phyloP scores from a whole-genome alignment of 108 stramenopile genomes.

The Skeletonema costatum region DNA sequence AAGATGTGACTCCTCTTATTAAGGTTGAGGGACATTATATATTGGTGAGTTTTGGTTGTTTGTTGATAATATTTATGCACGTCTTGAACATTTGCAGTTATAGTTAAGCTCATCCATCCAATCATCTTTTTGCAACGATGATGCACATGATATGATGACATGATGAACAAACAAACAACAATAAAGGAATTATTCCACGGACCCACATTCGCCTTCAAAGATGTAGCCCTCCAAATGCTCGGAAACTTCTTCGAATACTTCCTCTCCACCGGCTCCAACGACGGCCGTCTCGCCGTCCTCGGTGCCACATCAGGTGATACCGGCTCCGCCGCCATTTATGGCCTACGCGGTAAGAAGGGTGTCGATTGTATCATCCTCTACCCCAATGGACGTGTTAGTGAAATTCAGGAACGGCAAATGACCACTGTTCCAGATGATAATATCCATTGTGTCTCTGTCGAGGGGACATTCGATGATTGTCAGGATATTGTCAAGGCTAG shows the following conservation, averaged over 20 bases:
- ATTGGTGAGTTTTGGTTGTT: slow-evolving; percentile 62
- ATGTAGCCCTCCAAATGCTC: slow-evolving; percentile 98
- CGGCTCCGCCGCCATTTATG: slow-evolving; percentile 97
- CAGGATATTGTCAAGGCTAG: slow-evolving; percentile 98
- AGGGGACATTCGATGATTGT: slow-evolving; percentile 97
- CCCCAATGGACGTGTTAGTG: slow-evolving; percentile 92
- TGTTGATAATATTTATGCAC: slow-evolving; percentile 5
- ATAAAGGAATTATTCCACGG: slow-evolving; percentile 97
- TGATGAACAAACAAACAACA: slow-evolving; percentile 4
- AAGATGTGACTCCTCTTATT: slow-evolving; percentile 92
- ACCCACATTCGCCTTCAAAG: slow-evolving; percentile 99
- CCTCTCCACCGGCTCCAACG: slow-evolving; percentile 87
- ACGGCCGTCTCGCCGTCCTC: slow-evolving; percentile 89
- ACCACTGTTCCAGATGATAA: slow-evolving; percentile 95
- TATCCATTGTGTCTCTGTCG: slow-evolving; percentile 94
- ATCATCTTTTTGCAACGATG: neutral
- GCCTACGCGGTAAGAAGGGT: slow-evolving; percentile 96
- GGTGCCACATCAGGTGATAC: slow-evolving; percentile 97
- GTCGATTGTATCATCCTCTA: slow-evolving; percentile 97
- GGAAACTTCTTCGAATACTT: slow-evolving; percentile 99
- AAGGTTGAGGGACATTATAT: slow-evolving; percentile 77
- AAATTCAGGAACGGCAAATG: slow-evolving; percentile 99
- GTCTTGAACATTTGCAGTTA: neutral
- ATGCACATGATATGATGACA: neutral
- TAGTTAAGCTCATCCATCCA: neutral